Conservation (phyloP, 2,329 filamentous ascomycete species). For the Raffaelea albimanens region DNA sequence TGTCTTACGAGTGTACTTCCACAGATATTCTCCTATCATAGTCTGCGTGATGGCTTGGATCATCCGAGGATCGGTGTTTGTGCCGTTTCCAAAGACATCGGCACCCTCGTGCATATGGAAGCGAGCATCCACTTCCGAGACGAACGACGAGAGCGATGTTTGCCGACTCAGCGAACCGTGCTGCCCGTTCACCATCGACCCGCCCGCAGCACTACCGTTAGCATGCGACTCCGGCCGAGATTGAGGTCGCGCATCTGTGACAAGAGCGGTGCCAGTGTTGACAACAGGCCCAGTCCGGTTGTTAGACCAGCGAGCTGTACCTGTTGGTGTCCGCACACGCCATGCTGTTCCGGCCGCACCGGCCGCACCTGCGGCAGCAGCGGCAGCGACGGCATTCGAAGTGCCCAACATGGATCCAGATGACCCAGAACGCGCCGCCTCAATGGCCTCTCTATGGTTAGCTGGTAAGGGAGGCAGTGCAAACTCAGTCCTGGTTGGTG, state of each 20-base stretch:
- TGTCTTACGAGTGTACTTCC: slow-evolving; percentile 96
- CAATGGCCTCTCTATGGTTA: slow-evolving; percentile 78
- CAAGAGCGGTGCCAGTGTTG: slow-evolving; percentile 18
- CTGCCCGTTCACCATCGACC: not conserved
- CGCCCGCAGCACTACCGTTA: slow-evolving; percentile 6
- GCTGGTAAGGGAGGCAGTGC: slow-evolving; percentile 62
- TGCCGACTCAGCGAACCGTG: slow-evolving; percentile 38
- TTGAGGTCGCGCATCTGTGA: slow-evolving; percentile 38
- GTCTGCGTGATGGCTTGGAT: slow-evolving; percentile 98
- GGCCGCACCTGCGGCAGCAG: not conserved
- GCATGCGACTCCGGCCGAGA: slow-evolving; percentile 26
- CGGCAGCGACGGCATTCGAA: slow-evolving; percentile 16
- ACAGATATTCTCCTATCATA: slow-evolving; percentile 98
- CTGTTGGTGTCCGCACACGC: slow-evolving; percentile 7
- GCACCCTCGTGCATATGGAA: slow-evolving; percentile 67
- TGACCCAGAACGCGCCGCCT: slow-evolving; percentile 59
- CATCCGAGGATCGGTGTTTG: slow-evolving; percentile 87
- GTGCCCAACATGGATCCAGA: slow-evolving; percentile 21
- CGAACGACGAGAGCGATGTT: slow-evolving; percentile 91
- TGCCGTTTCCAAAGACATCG: slow-evolving; percentile 32
- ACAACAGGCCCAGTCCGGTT: slow-evolving; percentile 33
- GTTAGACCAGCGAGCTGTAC: slow-evolving; percentile 9
- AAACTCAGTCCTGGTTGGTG: slow-evolving; percentile 21
- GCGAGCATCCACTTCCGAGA: slow-evolving; percentile 81
- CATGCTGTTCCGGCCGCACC: slow-evolving; percentile 1